A percentile compares a stretch with the other conserved stretches of the same genome.
Evolutionary conservation across 345 rosid species (phyloP).

Genomic region (Stellera chamaejasme): DNA sequence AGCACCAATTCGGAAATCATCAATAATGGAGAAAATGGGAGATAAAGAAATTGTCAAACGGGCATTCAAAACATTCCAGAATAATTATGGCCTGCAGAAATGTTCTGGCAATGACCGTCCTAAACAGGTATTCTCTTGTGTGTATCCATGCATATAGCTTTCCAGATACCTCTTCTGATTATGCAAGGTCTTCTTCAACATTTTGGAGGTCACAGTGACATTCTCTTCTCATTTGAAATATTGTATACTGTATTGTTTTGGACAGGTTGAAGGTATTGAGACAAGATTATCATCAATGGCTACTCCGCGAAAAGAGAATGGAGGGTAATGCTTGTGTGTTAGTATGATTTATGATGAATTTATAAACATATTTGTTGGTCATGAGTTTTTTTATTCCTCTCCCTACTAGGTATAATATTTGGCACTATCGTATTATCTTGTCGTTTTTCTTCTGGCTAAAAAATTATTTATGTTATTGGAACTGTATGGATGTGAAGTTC

Average conservation of each 20-base stretch:
- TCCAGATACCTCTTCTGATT: background rate
- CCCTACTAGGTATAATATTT: background rate
- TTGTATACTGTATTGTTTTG: slow-evolving; percentile 1
- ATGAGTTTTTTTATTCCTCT: too few species aligned
- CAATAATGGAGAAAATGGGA: slow-evolving; percentile 91
- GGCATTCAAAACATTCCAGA: slow-evolving; percentile 75
- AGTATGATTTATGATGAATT: slow-evolving; percentile 1
- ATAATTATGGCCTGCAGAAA: slow-evolving; percentile 34
- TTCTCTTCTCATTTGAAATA: slow-evolving; percentile 4
- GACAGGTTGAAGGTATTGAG: slow-evolving; percentile 35
- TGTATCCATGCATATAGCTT: background rate
- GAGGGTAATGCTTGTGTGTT: slow-evolving; percentile 42
- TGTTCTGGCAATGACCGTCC: slow-evolving; percentile 33
- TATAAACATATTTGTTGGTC: background rate
- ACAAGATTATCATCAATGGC: slow-evolving; percentile 26
- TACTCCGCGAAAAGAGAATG: slow-evolving; percentile 37
- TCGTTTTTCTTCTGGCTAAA: too few species aligned
- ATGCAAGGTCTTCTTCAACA: background rate
- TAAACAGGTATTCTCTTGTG: slow-evolving; percentile 40
- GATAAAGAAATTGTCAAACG: slow-evolving; percentile 91
- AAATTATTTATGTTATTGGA: too few species aligned
- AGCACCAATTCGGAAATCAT: slow-evolving; percentile 43
- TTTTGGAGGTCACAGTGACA: background rate
- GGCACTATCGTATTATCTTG: too few species aligned
- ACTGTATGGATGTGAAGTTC: too few species aligned